phyloP scores from a whole-genome alignment of 257 asterid genomes.

The Capsicum baccatum region DNA sequence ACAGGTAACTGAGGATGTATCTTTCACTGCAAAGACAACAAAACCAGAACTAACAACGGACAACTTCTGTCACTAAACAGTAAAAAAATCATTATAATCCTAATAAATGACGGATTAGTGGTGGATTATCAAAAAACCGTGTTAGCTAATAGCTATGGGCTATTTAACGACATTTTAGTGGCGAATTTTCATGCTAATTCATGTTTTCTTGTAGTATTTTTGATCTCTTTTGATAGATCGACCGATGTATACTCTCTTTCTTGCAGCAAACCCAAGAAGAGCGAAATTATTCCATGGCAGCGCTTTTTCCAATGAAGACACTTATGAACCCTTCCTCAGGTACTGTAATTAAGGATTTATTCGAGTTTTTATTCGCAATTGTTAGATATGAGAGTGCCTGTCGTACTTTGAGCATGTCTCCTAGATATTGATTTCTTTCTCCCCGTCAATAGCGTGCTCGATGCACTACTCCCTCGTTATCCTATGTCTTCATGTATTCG shows the following conservation, averaged over 20 bases:
- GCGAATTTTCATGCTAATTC: not conserved
- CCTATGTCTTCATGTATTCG: not conserved
- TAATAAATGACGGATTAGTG: not conserved
- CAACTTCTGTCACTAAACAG: not conserved
- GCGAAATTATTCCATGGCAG: constrained; percentile 75
- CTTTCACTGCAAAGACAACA: not conserved
- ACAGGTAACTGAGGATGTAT: constrained; percentile 52
- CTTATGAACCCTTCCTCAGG: constrained; percentile 87
- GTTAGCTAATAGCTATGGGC: not conserved
- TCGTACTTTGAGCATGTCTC: not conserved
- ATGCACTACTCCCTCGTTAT: not conserved
- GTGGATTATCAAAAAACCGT: not conserved
- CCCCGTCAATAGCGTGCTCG: not conserved
- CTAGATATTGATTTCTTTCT: not conserved
- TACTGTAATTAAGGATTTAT: constrained; percentile 36
- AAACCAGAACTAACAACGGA: not conserved
- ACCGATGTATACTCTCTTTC: constrained; percentile 23
- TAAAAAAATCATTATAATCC: not conserved
- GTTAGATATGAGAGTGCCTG: not conserved
- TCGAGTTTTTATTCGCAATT: not conserved
- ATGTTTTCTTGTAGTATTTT: not conserved
- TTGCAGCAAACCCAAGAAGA: constrained; percentile 82
- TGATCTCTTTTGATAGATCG: constrained; percentile 28
- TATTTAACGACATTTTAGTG: not conserved
- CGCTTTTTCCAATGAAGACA: constrained; percentile 67